phyloP scores from a whole-genome alignment of 352 stramenopile genomes.

The Aphanomyces invadans region DNA sequence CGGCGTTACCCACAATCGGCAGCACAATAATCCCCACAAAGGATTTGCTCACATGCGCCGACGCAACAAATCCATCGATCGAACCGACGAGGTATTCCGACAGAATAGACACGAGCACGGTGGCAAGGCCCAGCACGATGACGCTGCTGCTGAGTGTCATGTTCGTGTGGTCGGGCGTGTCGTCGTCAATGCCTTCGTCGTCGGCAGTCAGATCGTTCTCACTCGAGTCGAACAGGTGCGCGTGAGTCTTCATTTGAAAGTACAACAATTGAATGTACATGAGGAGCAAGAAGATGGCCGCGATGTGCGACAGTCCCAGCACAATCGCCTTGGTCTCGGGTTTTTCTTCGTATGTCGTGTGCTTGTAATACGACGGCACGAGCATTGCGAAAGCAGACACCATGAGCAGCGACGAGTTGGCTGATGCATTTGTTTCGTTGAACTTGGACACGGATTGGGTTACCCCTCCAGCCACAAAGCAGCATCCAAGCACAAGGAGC shows the following conservation, averaged over 20 bases:
- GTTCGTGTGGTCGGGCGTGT: slow-evolving; percentile 1
- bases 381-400: slow-evolving; percentile 91
- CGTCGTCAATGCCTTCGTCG: slow-evolving; percentile 61
- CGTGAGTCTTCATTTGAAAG: slow-evolving; percentile 94
- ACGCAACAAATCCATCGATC: slow-evolving; percentile 64
- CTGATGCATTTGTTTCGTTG: slow-evolving; percentile 86
- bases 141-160: slow-evolving; percentile 74
- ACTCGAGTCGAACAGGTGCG: slow-evolving; percentile 78
- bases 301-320: slow-evolving; percentile 67
- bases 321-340: slow-evolving; percentile 66
- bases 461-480: slow-evolving; percentile 88
- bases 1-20: slow-evolving; percentile 96
- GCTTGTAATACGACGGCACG: slow-evolving; percentile 82
- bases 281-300: slow-evolving; percentile 76
- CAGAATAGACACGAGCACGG: slow-evolving; percentile 87
- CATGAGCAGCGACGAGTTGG: slow-evolving; percentile 93
- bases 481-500: slow-evolving; percentile 94
- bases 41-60: slow-evolving; percentile 70
- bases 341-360: slow-evolving; percentile 74
- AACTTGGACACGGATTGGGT: slow-evolving; percentile 84
- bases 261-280: slow-evolving; percentile 93
- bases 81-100: slow-evolving; percentile 89
- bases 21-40: slow-evolving; percentile 94
- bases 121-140: slow-evolving; percentile 78
- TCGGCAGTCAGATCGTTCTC: slow-evolving; percentile 40